These are phyloP conservation scores for Astrocystis sublimbata DNA, from an alignment of 495 filamentous ascomycete species.

Conservation along the genomic window DNA sequence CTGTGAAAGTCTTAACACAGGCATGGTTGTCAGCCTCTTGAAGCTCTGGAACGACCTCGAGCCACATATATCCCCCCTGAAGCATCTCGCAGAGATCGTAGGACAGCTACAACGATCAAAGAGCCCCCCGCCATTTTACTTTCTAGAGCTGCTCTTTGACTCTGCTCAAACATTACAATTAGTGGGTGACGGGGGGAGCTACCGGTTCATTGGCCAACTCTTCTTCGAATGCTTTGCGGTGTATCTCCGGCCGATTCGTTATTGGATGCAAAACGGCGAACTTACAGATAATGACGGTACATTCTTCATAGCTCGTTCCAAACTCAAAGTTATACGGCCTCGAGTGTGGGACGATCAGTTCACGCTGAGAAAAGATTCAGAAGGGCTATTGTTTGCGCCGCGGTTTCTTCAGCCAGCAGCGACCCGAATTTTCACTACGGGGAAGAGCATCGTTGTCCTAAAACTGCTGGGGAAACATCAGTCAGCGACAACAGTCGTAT, in stretches of 20 bases:
- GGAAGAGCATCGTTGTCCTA: slow-evolving; percentile 84
- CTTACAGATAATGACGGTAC: slow-evolving; percentile 60
- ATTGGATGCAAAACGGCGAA: slow-evolving; percentile 84
- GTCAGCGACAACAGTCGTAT: slow-evolving; percentile 17
- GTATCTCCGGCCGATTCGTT: slow-evolving; percentile 74
- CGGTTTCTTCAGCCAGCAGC: slow-evolving; percentile 69
- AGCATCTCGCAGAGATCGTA: slow-evolving; percentile 54
- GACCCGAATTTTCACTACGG: slow-evolving; percentile 74
- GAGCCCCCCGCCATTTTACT: slow-evolving; percentile 51
- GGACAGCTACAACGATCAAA: slow-evolving; percentile 38
- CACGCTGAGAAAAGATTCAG: slow-evolving; percentile 55
- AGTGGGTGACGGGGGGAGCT: slow-evolving; percentile 60
- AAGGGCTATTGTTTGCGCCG: slow-evolving; percentile 64
- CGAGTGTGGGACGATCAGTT: slow-evolving; percentile 79
- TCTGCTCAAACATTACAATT: slow-evolving; percentile 67
- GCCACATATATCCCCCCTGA: slow-evolving; percentile 54
- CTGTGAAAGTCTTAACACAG: slow-evolving; percentile 43
- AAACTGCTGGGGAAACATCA: slow-evolving; percentile 58
- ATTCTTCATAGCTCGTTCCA: slow-evolving; percentile 71
- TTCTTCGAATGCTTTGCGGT: slow-evolving; percentile 84
- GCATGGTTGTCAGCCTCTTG: slow-evolving; percentile 58
- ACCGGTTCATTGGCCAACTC: slow-evolving; percentile 60
- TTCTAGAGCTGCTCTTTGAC: slow-evolving; percentile 75
- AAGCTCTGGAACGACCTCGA: slow-evolving; percentile 61
- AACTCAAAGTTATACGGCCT: slow-evolving; percentile 57